Evolutionary conservation across 2,329 filamentous ascomycete species (phyloP).

Genomic region (Fonsecaea multimorphosa): DNA sequence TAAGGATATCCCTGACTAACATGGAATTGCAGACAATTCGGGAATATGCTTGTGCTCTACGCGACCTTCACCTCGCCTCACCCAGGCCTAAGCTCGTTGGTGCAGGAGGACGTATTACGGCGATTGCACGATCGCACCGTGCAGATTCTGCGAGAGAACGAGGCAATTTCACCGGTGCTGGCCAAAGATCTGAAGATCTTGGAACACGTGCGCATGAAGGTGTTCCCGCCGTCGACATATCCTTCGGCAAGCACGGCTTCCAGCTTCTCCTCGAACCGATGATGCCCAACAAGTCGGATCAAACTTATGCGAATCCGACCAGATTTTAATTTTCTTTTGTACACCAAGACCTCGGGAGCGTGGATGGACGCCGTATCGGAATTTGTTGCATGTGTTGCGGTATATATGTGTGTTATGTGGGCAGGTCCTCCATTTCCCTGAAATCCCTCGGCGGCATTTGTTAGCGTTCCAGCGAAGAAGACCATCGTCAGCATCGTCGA

Average conservation of each 20-base stretch:
- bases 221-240: conserved; percentile 42
- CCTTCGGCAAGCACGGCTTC: conserved; percentile 24
- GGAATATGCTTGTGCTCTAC: conserved; percentile 88
- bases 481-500: conserved; percentile 16
- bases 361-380: conserved; percentile 7
- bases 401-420: conserved; percentile 18
- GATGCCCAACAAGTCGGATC: background rate
- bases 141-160: conserved; percentile 71
- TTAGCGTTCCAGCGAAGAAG: conserved; percentile 23
- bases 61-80: conserved; percentile 74
- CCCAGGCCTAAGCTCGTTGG: conserved; percentile 58
- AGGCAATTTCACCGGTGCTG: conserved; percentile 76
- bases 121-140: conserved; percentile 75
- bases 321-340: conserved; percentile 18
- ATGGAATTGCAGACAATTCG: conserved; percentile 76
- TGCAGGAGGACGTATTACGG: conserved; percentile 63
- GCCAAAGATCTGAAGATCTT: conserved; percentile 77
- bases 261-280: conserved; percentile 34
- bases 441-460: conserved; percentile 15
- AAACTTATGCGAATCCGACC: background rate
- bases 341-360: conserved; percentile 18
- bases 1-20: conserved; percentile 39
- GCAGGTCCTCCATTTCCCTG: conserved; percentile 17
- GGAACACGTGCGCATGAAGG: conserved; percentile 54
- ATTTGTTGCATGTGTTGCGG: conserved; percentile 19